A percentile compares a stretch with the other conserved stretches of the same genome.
These are phyloP conservation scores for Erysimum cheiri DNA, from an alignment of 441 rosid genomes.

Conservation along the genomic window DNA sequence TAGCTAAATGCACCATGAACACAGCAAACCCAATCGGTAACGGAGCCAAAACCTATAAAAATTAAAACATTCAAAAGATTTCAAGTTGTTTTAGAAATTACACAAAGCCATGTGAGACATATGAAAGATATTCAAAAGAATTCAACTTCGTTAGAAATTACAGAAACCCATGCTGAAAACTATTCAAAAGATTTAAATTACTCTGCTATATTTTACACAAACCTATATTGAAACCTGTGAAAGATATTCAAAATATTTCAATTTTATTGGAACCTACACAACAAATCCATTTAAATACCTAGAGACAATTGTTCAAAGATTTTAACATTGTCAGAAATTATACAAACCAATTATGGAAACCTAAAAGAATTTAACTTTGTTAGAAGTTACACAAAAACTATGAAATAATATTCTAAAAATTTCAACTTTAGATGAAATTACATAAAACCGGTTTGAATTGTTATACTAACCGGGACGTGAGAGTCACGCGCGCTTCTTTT, in stretches of 20 bases:
- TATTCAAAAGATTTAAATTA: too few species aligned
- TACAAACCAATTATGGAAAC: neutral
- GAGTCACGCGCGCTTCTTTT: conserved; percentile 90
- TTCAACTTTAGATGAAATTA: neutral
- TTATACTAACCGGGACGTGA: conserved; percentile 65
- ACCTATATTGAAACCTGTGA: neutral
- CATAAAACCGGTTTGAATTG: neutral
- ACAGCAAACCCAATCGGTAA: conserved; percentile 85
- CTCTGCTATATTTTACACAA: neutral
- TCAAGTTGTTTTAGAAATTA: neutral
- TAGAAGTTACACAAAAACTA: neutral
- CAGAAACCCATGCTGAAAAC: neutral
- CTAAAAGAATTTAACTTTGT: neutral
- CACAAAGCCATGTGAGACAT: conserved; percentile 1
- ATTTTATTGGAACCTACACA: too few species aligned
- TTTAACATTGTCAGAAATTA: neutral
- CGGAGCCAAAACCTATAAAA: conserved; percentile 74
- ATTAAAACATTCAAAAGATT: neutral
- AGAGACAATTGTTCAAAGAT: neutral
- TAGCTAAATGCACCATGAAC: conserved; percentile 82
- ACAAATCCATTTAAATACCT: too few species aligned
- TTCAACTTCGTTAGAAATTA: neutral
- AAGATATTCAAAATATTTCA: neutral
- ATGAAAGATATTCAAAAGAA: neutral
- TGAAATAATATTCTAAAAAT: neutral